Conservation (phyloP, 306 rosid species). For the Glycine tomentella region DNA sequence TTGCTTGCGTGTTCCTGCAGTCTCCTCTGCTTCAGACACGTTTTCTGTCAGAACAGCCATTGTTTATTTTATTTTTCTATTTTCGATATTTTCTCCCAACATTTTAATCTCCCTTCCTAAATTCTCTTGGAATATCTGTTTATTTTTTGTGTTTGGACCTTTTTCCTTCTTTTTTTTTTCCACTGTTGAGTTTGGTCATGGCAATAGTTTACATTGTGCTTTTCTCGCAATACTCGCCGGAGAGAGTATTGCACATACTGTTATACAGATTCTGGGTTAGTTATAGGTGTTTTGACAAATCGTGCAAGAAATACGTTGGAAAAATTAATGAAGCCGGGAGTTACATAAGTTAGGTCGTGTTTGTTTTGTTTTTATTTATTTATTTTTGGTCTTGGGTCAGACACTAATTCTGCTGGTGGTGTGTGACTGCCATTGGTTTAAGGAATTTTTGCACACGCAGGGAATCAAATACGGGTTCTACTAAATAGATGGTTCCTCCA, state of each 20-base stretch:
- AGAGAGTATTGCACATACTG: slow-evolving; percentile 1
- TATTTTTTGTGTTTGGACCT: neutral
- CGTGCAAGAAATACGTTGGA: slow-evolving; percentile 20
- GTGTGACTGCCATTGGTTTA: too few species aligned
- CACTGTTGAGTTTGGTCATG: neutral
- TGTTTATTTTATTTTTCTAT: slow-evolving; percentile 12
- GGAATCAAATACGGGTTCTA: too few species aligned
- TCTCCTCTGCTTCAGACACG: slow-evolving; percentile 34
- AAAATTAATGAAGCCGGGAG: slow-evolving; percentile 29
- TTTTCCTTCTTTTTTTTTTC: neutral
- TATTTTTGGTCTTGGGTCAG: too few species aligned
- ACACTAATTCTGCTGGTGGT: too few species aligned
- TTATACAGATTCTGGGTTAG: slow-evolving; percentile 49
- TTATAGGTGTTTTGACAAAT: slow-evolving; percentile 15
- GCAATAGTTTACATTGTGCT: slow-evolving; percentile 24
- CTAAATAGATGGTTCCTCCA: too few species aligned
- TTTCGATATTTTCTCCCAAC: too few species aligned
- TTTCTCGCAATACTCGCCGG: neutral
- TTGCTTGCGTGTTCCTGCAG: neutral
- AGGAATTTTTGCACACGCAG: too few species aligned
- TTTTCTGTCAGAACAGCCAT: slow-evolving; percentile 46
- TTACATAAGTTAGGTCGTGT: slow-evolving; percentile 26
- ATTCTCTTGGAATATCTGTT: slow-evolving; percentile 23
- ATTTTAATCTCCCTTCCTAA: neutral
- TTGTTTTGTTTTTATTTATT: neutral